These are phyloP conservation scores for Oryza meridionalis DNA, from an alignment of 176 grass and related monocot genomes.

Conservation along the genomic window DNA sequence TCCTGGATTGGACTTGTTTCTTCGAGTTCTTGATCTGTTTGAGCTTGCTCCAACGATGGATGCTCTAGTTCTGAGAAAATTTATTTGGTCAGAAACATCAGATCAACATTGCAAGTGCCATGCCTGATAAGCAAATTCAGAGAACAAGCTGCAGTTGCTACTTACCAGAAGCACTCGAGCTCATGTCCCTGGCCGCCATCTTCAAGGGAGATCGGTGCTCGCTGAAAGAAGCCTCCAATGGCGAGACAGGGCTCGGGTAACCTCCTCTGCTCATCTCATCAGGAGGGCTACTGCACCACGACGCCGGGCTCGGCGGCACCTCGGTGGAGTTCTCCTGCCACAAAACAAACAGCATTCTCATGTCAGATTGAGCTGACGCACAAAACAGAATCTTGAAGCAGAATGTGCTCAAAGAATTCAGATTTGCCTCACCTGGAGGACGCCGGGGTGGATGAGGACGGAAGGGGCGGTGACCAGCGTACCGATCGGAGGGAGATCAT, in stretches of 20 bases:
- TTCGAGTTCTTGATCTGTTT: conserved; percentile 25
- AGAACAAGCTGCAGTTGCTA: conserved; percentile 3
- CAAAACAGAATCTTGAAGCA: not conserved
- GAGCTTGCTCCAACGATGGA: conserved; percentile 36
- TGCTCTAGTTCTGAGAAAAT: conserved; percentile 36
- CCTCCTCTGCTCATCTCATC: conserved; percentile 79
- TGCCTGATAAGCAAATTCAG: conserved; percentile 14
- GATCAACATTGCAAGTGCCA: not conserved
- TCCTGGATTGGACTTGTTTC: conserved; percentile 37
- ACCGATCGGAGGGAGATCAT: conserved; percentile 64
- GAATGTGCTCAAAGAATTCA: not conserved
- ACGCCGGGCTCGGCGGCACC: conserved; percentile 94
- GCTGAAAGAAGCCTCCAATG: conserved; percentile 74
- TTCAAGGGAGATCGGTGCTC: conserved; percentile 53
- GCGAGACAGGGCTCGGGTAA: conserved; percentile 89
- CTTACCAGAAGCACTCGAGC: conserved; percentile 53
- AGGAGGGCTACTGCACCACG: conserved; percentile 77
- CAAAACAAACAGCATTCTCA: not conserved
- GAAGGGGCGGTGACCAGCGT: conserved; percentile 65
- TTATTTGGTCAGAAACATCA: not conserved
- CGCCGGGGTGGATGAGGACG: conserved; percentile 65
- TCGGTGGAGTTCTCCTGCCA: conserved; percentile 96
- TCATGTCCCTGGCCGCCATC: conserved; percentile 45
- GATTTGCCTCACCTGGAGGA: conserved; percentile 63
- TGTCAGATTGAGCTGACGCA: not conserved